Conservation (phyloP, 345 rosid genomes). For the Camelina neglecta region DNA sequence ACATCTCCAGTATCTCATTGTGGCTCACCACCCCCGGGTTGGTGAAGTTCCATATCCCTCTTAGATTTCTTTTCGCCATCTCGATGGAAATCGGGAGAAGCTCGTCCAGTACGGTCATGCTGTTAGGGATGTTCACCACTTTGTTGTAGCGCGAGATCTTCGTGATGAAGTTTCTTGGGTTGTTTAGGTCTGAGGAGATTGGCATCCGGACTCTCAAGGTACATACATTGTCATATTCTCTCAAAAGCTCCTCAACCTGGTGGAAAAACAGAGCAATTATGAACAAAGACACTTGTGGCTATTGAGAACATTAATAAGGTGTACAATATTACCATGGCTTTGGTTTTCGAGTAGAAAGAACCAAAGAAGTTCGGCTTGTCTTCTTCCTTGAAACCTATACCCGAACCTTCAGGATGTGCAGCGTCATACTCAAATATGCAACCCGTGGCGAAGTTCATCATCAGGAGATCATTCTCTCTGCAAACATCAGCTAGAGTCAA, state of each 20-base stretch:
- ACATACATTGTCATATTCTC: constrained; percentile 58
- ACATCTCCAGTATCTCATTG: constrained; percentile 63
- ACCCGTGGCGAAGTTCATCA: constrained; percentile 67
- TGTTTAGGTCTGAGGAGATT: constrained; percentile 61
- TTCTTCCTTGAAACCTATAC: constrained; percentile 62
- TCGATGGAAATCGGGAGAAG: constrained; percentile 62
- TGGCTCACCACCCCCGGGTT: constrained; percentile 68
- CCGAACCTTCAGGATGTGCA: constrained; percentile 57
- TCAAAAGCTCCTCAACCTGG: constrained; percentile 65
- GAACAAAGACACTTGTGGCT: constrained; percentile 16
- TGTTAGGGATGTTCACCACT: constrained; percentile 65
- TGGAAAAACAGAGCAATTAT: constrained; percentile 22
- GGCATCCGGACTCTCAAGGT: constrained; percentile 68
- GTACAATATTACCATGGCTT: constrained; percentile 56
- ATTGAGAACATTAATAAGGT: constrained; percentile 1
- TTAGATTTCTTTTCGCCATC: constrained; percentile 63
- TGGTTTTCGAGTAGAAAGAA: constrained; percentile 67
- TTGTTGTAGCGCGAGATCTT: constrained; percentile 57
- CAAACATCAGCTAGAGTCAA: constrained; percentile 63
- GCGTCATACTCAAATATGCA: constrained; percentile 63
- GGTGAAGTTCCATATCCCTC: constrained; percentile 68
- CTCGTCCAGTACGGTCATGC: constrained; percentile 71
- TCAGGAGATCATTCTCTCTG: constrained; percentile 48
- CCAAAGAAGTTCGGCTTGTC: constrained; percentile 57
- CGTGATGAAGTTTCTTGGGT: constrained; percentile 59